Conservation (phyloP, 768 basidiomycete species). For the Mycena filopes region DNA sequence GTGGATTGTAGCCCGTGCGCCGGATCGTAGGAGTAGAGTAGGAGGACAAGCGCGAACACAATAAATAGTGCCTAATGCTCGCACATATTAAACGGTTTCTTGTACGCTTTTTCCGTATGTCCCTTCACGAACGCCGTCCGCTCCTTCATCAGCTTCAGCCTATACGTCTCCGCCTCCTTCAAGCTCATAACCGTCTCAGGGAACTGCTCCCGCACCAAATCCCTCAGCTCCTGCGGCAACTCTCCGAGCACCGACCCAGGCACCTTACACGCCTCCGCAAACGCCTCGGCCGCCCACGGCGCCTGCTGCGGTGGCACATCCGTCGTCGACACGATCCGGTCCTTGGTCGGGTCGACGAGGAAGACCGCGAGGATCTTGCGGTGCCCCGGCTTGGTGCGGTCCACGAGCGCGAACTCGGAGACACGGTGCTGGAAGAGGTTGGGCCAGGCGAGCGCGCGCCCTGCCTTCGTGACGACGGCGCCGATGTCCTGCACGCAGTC, state of each 20-base stretch:
- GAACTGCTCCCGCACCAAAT: conserved; percentile 21
- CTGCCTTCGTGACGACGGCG: conserved; percentile 39
- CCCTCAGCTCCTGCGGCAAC: conserved; percentile 27
- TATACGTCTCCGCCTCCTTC: conserved; percentile 25
- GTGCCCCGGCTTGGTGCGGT: conserved; percentile 47
- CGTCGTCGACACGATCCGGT: conserved; percentile 42
- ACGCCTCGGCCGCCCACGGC: conserved; percentile 38
- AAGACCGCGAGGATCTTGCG: conserved; percentile 53
- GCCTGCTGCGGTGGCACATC: conserved; percentile 46
- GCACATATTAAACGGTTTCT: conserved; percentile 31
- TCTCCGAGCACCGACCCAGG: background rate
- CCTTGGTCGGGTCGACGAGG: conserved; percentile 48
- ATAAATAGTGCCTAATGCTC: too few relatives aligned
- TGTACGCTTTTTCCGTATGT: conserved; percentile 13
- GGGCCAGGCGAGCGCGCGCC: conserved; percentile 49
- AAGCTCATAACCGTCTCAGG: conserved; percentile 24
- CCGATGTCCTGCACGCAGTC: conserved; percentile 40
- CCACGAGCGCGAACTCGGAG: conserved; percentile 46
- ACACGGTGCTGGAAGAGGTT: conserved; percentile 52
- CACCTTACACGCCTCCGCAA: conserved; percentile 14
- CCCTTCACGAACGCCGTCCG: conserved; percentile 26
- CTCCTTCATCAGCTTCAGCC: conserved; percentile 38
- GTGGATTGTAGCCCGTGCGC: too few relatives aligned
- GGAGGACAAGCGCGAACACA: too few relatives aligned
- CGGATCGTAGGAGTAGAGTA: too few relatives aligned